Base-by-base conservation (phyloP, 2,329 filamentous ascomycete genomes). In the Botrytis squamosa region DNA sequence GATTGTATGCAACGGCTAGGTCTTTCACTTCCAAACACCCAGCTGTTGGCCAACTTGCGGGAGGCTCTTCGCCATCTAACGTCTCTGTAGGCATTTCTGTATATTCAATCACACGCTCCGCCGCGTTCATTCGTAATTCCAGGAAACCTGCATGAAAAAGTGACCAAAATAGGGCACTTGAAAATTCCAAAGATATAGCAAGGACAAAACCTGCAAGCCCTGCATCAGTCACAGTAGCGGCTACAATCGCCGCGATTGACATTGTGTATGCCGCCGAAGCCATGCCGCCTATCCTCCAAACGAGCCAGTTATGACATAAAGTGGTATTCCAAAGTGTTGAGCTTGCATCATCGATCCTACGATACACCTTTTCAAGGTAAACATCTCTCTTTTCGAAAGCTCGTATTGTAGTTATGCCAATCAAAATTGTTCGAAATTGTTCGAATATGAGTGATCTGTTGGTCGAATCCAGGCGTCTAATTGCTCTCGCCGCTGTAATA, bases 71-170 rank as follows among this genome's bases (percentile, higher is more conserved):
- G 16, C 90, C 91, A n/a, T 84, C 88, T 68, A 91, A 87, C n/a
- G 87, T 85, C 79, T 94, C 92, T 0, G 88, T 92, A 49, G 87
- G 84, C 10, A 94, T 85, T 66, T 89, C 86, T 0, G 89, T 87
- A 81, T 94, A 95, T 80, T 94, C 92, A 6, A 93, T 84, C 25
- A 95, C 88, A 52, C 92, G 86, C 82, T 95, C 92, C 0, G 90
- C 89, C 0, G 92, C 88, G 78, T 94, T 94, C 91, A 94, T 93
- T 79, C 92, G 88, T 12, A 94, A 83, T 80, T 95, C 92, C 29
- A 93, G 84, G 74, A 88, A 89, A 0, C 91, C 87, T 79, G 92
- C 92, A 64, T 89, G 83, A 6, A 90, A 86, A 42, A 93, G 86
- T 0, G 88, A 86, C 86, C 87, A 90, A 66, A 90, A 86, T 72